phyloP scores from a whole-genome alignment of 345 rosid species.

The Citrus medica region DNA sequence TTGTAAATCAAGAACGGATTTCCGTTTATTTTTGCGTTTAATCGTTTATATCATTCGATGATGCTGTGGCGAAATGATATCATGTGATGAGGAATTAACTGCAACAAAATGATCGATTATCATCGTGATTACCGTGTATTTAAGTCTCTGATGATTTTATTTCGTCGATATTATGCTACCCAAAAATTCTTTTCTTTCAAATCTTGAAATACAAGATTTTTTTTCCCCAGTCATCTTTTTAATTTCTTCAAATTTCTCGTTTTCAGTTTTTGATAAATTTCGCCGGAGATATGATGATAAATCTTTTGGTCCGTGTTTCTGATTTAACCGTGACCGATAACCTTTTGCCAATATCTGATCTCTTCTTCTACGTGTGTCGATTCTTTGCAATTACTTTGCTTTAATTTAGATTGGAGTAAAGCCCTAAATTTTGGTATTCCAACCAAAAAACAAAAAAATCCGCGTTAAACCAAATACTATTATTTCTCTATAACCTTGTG shows the following conservation, averaged over 20 bases:
- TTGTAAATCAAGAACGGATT: not conserved
- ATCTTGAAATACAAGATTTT: not conserved
- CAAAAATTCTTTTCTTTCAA: not conserved
- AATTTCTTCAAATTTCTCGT: not conserved
- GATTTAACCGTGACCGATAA: constrained; percentile 33
- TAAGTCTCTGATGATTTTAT: constrained; percentile 36
- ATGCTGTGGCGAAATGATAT: not conserved
- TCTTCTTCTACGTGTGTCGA: not conserved
- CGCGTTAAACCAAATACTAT: no score
- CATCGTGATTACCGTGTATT: constrained; percentile 33
- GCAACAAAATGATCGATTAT: constrained; percentile 39
- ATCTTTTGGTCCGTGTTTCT: constrained; percentile 40
- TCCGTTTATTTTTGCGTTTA: not conserved
- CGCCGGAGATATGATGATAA: constrained; percentile 23
- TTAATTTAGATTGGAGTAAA: no score
- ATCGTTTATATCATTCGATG: not conserved
- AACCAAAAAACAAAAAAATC: no score
- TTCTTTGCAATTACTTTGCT: not conserved
- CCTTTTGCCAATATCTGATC: constrained; percentile 35
- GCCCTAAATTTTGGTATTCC: not conserved
- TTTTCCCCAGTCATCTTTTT: not conserved
- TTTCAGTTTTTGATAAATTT: no score
- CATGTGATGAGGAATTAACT: constrained; percentile 31
- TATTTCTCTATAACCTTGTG: no score
- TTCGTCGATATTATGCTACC: not conserved